Evolutionary conservation across 2,329 filamentous ascomycete species (phyloP), one percentile per base, ranked within the genome.

Genomic region (Verticillium isaacii): DNA sequence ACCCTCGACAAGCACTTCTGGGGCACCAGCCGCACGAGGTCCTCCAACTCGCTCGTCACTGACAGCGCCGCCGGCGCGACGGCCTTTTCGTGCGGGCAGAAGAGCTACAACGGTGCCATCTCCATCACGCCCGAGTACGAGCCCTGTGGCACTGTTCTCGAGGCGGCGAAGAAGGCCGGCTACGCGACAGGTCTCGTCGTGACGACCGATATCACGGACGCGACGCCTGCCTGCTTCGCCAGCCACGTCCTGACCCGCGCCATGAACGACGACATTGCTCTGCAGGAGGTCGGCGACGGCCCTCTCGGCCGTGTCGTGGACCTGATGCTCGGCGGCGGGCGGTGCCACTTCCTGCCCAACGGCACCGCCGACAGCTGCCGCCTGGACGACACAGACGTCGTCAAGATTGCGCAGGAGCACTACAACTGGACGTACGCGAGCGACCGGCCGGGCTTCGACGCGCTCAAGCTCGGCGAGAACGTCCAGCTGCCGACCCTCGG

Each of bases 71-170:
- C 95, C n/a, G 95, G 95, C 41, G 95, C 95, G 3, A 99, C 95
- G 0, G 95, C 95, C 1, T 99, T 99, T 74, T 93, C 92, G 2
- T 99, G 95, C 71, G 94, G 87, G 23, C 78, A 83, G 72, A 99
- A 99, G 85, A 96, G 89, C 74, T 99, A 99, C 80, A 99, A 99
- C 72, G 93, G 93, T 57, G 95, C 95, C 67, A 98, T 99, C 68
- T 91, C 92, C 11, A 90, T 96, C 60, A 82, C 96, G 17, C 93
- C 93, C 0, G 89, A 96, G 74, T 87, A 90, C 67, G 86, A 87
- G 34, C 92, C 95, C 5, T 99, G 95, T 74, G 95, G 94, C 8
- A 97, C 93, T 19, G 92, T 89, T 4, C 85, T 99, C 60, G 95
- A 99, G 78, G 95, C 95, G 3, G 95, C 95, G 41, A 96, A 97